These are phyloP conservation scores for Pilobolus umbonatus DNA, from an alignment of 192 early-diverging fungal species.

Conservation along the genomic window DNA sequence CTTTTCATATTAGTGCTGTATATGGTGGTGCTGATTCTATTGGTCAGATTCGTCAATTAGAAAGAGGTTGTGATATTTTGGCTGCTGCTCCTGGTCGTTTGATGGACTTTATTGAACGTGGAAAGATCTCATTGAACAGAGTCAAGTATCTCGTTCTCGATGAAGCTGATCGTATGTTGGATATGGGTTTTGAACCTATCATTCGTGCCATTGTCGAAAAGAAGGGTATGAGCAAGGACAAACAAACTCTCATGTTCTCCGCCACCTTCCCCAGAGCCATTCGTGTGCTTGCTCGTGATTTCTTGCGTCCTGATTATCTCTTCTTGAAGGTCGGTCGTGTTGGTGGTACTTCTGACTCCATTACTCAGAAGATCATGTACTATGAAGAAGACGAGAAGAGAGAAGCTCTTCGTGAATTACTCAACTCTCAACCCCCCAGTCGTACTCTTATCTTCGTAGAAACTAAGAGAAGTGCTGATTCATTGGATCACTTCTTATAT, in stretches of 20 bases:
- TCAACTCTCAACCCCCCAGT: conserved; percentile 44
- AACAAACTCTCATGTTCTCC: conserved; percentile 96
- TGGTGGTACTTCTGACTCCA: conserved; percentile 85
- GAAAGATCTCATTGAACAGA: conserved; percentile 62
- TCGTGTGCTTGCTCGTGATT: conserved; percentile 87
- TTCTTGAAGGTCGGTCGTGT: conserved; percentile 89
- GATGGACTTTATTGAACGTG: conserved; percentile 84
- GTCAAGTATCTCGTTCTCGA: conserved; percentile 73
- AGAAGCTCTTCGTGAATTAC: conserved; percentile 44
- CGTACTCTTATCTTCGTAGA: conserved; percentile 82
- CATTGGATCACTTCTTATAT: conserved; percentile 65
- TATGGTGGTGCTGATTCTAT: conserved; percentile 87
- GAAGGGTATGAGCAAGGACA: conserved; percentile 30
- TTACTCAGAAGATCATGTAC: conserved; percentile 73
- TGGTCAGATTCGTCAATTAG: conserved; percentile 72
- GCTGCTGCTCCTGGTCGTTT: conserved; percentile 94
- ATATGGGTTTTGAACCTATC: conserved; percentile 97
- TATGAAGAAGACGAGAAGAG: conserved; percentile 35
- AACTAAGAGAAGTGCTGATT: conserved; percentile 79
- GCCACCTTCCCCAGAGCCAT: conserved; percentile 96
- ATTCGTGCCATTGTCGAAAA: conserved; percentile 80
- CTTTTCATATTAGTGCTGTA: conserved; percentile 53
- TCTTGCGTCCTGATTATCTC: conserved; percentile 71
- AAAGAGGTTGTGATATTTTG: conserved; percentile 86
- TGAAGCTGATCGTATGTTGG: conserved; percentile 93